Evolutionary conservation across 1,284 basidiomycete genomes (phyloP).

Genomic region (Garcileccinum viscosum): DNA sequence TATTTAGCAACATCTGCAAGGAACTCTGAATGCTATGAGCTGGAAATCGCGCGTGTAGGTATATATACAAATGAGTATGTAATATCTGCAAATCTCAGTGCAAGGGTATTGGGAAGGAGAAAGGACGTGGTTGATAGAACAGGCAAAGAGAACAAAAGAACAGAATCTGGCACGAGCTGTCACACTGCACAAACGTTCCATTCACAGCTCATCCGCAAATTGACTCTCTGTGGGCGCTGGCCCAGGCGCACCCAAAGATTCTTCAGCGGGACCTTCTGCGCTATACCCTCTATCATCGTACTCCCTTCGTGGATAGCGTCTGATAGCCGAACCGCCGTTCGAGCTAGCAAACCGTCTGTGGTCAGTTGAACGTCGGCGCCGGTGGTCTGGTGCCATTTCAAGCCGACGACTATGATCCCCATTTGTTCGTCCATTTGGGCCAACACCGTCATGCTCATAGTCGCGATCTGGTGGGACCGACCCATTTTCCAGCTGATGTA

Average conservation of each 20-base stretch:
- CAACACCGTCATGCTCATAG: slow-evolving; percentile 2
- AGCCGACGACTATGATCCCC: slow-evolving; percentile 59
- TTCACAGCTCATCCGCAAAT: slow-evolving; percentile 42
- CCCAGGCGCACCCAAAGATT: slow-evolving; percentile 32
- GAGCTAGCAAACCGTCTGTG: slow-evolving; percentile 21
- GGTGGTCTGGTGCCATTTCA: slow-evolving; percentile 74
- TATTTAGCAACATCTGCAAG: not conserved
- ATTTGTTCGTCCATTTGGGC: slow-evolving; percentile 32
- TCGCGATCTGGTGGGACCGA: slow-evolving; percentile 20
- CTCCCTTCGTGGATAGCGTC: slow-evolving; percentile 15
- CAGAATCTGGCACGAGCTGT: not conserved
- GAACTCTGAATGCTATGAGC: not conserved
- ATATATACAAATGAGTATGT: not conserved
- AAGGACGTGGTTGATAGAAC: not conserved
- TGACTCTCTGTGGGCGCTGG: slow-evolving; percentile 50
- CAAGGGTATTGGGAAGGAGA: not conserved
- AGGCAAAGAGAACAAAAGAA: not conserved
- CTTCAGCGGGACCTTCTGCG: slow-evolving; percentile 15
- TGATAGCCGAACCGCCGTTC: slow-evolving; percentile 27
- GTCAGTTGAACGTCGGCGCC: slow-evolving; percentile 42
- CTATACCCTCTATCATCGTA: slow-evolving; percentile 17
- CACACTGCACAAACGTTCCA: not conserved
- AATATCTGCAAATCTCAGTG: not conserved
- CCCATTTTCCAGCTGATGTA: slow-evolving; percentile 47
- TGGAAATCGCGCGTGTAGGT: not conserved